These are phyloP conservation scores for Gomphus sp. DNA, from an alignment of 1,284 basidiomycete species.

Conservation along the genomic window DNA sequence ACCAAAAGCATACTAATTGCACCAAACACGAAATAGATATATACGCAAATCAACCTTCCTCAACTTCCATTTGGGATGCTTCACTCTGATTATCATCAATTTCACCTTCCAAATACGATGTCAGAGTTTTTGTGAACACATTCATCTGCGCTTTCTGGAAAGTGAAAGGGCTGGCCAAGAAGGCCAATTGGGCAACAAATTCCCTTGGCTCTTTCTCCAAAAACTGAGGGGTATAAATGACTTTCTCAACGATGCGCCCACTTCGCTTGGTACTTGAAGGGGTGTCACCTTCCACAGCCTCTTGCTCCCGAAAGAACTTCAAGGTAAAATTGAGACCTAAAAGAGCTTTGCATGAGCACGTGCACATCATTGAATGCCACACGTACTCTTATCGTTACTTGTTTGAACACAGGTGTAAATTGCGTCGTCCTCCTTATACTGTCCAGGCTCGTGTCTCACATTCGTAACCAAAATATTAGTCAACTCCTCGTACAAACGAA, in stretches of 20 bases:
- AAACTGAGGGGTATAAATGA: slow-evolving; percentile 54
- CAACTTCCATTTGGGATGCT: slow-evolving; percentile 20
- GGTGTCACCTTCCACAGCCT: slow-evolving; percentile 29
- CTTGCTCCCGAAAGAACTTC: slow-evolving; percentile 36
- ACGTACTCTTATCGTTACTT: slow-evolving; percentile 29
- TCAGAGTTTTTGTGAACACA: slow-evolving; percentile 49
- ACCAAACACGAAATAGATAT: neutral
- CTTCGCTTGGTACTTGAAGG: slow-evolving; percentile 5
- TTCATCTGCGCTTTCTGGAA: slow-evolving; percentile 57
- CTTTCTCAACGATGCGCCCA: slow-evolving; percentile 23
- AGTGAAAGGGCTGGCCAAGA: slow-evolving; percentile 53
- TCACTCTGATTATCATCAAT: slow-evolving; percentile 27
- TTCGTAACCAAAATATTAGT: slow-evolving; percentile 46
- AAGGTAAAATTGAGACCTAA: slow-evolving; percentile 56
- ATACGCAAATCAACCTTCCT: slow-evolving; percentile 18
- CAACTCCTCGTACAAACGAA: slow-evolving; percentile 52
- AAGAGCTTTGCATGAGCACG: neutral
- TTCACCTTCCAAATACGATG: slow-evolving; percentile 24
- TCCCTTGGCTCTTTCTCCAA: slow-evolving; percentile 50
- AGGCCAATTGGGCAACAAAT: slow-evolving; percentile 48
- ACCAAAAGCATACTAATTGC: neutral
- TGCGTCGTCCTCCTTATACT: slow-evolving; percentile 22
- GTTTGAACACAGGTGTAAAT: slow-evolving; percentile 26
- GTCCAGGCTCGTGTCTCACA: slow-evolving; percentile 31
- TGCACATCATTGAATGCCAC: neutral